Base-by-base conservation (phyloP, 2,329 filamentous ascomycete species). In the Fusarium illudens region DNA sequence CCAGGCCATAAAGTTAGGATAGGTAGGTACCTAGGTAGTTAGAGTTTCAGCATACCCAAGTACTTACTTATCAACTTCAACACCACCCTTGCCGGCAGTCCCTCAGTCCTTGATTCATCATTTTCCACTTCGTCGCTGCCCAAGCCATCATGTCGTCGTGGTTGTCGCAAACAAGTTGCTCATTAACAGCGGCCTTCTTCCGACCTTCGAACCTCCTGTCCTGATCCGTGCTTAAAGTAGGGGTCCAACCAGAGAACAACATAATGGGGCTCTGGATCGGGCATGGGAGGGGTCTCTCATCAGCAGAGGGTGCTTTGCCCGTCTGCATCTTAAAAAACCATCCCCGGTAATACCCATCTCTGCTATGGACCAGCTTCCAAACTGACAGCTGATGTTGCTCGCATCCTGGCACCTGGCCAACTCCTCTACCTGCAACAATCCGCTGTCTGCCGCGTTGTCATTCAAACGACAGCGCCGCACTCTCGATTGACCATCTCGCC, bases 201-300 rank as follows among this genome's bases (percentile, higher is more conserved):
- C 46, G 22, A 50, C 52, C 27, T 49, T 49, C 3, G 25, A 55
- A 30, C 34, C 17, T 37, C 32, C 29, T 36, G 32, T 22, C 25
- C 29, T 56, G 51, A 54, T 59, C 58, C 39, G 37, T 66, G 49
- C 49, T 57, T 30, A 29, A 29, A 13, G 37, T 19, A 62, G 15
- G 37, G 44, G 32, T 22, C 36, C 19, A 49, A 29, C 20, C 32
- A 25, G 22, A n/a, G 22, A 34, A 19, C 20, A 33, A 54, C 33
- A 48, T 29, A 51, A 54, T 60, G 64, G 48, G 62, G 58, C 56
- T 44, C 60, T 60, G 37, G 34, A 56, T 54, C 46, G 48, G 52
- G 32, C 54, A 62, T 60, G 62, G 67, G 60, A 55, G 30, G 58
- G 54, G 57, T 53, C 55, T 64, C 25, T 33, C 60, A 61, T 61